Conservation (phyloP, 305 asterid genomes). For the Caryopteris hybrid region DNA sequence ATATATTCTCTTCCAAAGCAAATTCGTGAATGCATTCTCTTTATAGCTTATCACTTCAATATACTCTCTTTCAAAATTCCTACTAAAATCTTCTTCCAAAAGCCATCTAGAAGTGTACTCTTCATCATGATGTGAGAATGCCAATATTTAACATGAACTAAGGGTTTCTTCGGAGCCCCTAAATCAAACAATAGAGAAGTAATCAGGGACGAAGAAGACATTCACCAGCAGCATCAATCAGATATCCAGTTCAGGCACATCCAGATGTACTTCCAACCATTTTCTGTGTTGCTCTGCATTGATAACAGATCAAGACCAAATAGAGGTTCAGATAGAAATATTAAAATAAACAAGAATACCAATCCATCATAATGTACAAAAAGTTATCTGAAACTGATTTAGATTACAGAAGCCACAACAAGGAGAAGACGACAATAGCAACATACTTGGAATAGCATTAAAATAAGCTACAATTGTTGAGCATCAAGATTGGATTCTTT, state of each 20-base stretch:
- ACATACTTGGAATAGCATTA: neutral
- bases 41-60: neutral
- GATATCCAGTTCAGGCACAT: neutral
- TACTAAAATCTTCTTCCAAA: neutral
- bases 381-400: neutral
- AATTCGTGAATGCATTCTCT: too few species aligned
- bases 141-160: neutral
- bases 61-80: neutral
- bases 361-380: neutral
- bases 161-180: neutral
- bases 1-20: neutral
- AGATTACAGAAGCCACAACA: neutral
- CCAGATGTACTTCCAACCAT: neutral
- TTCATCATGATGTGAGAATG: neutral
- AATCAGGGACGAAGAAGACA: neutral
- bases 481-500: neutral
- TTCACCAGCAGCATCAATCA: neutral
- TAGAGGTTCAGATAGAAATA: neutral
- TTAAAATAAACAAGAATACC: neutral
- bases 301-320: neutral
- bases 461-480: neutral
- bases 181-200: neutral
- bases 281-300: neutral
- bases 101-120: neutral
- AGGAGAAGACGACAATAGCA: neutral